phyloP scores from a whole-genome alignment of 2,329 filamentous ascomycete genomes.

The Massarina eburnea region DNA sequence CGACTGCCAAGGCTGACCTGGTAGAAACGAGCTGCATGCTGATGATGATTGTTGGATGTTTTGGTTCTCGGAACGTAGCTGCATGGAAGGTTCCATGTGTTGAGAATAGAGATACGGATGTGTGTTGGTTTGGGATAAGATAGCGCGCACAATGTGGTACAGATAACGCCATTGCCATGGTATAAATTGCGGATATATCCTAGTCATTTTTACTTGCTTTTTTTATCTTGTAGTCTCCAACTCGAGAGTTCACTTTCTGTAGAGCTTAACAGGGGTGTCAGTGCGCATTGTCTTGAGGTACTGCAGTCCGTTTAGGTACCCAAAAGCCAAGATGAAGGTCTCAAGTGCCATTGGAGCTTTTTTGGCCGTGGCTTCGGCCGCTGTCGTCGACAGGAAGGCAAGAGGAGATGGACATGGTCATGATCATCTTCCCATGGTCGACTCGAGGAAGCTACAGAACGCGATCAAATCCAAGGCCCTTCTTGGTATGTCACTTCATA shows the following conservation, averaged over 20 bases:
- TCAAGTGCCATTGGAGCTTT: conserved; percentile 25
- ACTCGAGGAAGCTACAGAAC: conserved; percentile 28
- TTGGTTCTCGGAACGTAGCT: not conserved
- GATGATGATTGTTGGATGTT: not conserved
- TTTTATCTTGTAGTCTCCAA: no score
- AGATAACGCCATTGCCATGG: not conserved
- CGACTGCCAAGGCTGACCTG: not conserved
- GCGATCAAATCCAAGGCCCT: conserved; percentile 49
- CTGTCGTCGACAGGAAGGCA: conserved; percentile 4
- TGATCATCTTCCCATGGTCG: conserved; percentile 21
- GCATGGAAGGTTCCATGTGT: not conserved
- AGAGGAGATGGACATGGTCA: conserved; percentile 16
- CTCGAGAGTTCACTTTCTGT: no score
- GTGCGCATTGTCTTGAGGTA: no score
- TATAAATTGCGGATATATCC: not conserved
- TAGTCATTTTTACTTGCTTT: no score
- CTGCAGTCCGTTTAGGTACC: not conserved
- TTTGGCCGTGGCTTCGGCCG: conserved; percentile 17
- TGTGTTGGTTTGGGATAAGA: not conserved
- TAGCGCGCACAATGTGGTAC: not conserved
- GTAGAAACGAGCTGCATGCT: no score
- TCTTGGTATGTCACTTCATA: no score
- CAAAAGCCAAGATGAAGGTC: conserved; percentile 20
- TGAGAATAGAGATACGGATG: not conserved
- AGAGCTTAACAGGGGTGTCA: no score